Evolutionary conservation across 305 asterid genomes (phyloP), one percentile per base, ranked within the genome.

Genomic region (Striga hermonthica): DNA sequence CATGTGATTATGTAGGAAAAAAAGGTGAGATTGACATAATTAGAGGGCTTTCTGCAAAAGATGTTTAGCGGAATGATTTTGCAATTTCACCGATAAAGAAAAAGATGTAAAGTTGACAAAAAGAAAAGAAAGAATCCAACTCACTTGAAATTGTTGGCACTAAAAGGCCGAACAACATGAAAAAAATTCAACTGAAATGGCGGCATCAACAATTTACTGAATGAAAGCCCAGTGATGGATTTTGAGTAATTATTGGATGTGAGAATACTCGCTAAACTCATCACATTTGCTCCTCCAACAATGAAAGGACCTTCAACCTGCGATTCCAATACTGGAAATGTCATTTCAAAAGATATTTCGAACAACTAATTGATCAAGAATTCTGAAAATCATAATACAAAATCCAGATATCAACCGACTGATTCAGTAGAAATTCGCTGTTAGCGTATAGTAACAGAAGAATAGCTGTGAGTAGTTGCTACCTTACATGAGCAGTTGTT

Each of bases 291-390:
- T 72, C 70, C 68, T 41, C 10, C 47, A 58, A 59, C 65, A 73
- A 72, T 69, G 45, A 62, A 64, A 60, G 39, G 15, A 73, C 69
- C 76, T 67, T 76, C 75, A 40, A 73, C 67, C 74, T 65, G 78
- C 75, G 70, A 68, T 9, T 41, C 72, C 64, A 58, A 67, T 45
- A 31, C 45, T n/a, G 59, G 7, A 11, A 66, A 57, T 4, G 11
- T 16, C 65, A 13, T 49, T 60, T 16, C 9, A 28, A 59, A 59
- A 4, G 43, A 57, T 15, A 45, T 12, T 68, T 56, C 0, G 6
- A 71, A 12, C 68, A 35, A 28, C 31, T 52, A 44, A 37, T 44
- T 10, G 8, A 43, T 10, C 31, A 31, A 45, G 3, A 16, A 64
- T 4, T 3, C 41, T 13, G 43, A 12, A 3, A 60, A 52, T 35